Percentiles rank a stretch among this genome's conserved stretches.
These are phyloP conservation scores for Metarhizium guizhouense DNA, from an alignment of 2,329 filamentous ascomycete genomes.

Conservation along the genomic window DNA sequence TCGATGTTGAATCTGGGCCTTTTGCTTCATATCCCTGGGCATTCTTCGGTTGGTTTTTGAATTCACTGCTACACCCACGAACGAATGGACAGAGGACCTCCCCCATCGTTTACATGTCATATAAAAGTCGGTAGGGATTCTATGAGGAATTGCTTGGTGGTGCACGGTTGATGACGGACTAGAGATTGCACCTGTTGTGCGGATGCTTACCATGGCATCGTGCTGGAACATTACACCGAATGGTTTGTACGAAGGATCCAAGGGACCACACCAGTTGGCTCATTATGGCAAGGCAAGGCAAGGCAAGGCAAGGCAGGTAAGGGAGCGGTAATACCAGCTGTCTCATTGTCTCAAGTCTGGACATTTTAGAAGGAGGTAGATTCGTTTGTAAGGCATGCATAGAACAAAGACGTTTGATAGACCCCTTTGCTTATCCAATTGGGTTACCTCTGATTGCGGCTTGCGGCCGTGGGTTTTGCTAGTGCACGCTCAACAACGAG, in stretches of 20 bases:
- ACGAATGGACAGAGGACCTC: neutral
- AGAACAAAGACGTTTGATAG: slow-evolving; percentile 9
- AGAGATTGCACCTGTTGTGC: neutral
- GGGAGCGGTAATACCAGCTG: neutral
- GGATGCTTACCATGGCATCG: neutral
- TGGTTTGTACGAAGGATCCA: neutral
- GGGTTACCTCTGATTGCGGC: slow-evolving; percentile 21
- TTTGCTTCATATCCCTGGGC: neutral
- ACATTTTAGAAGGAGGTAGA: neutral
- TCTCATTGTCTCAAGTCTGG: slow-evolving; percentile 1
- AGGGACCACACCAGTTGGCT: neutral
- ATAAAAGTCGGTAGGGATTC: neutral
- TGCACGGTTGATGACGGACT: neutral
- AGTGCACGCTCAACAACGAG: slow-evolving; percentile 20
- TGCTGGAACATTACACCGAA: neutral
- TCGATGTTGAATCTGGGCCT: neutral
- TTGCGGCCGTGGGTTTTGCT: slow-evolving; percentile 15
- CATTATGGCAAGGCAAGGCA: neutral
- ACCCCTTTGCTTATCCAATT: slow-evolving; percentile 21
- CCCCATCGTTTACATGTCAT: neutral
- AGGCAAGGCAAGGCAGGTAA: neutral
- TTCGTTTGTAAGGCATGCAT: slow-evolving; percentile 13
- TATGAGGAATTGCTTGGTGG: neutral
- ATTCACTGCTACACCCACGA: neutral
- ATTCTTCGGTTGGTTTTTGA: neutral